Conservation (phyloP, 2,329 filamentous ascomycete genomes). For the Paecilomyces formosus region DNA sequence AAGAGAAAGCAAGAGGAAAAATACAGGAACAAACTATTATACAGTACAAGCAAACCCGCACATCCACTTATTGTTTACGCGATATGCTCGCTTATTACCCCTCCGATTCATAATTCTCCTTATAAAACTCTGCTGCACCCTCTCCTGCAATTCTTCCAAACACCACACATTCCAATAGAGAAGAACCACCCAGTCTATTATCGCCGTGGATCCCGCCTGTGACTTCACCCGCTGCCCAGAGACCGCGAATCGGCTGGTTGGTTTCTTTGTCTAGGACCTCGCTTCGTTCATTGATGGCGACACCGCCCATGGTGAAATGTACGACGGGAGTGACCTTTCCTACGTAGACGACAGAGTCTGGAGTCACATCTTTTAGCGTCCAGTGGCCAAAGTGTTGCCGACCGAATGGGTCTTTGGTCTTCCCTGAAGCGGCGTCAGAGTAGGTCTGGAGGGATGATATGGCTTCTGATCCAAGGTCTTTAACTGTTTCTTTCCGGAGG, state of each 20-base stretch:
- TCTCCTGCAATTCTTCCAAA: slow-evolving; percentile 54
- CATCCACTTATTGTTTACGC: not conserved
- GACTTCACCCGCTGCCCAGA: slow-evolving; percentile 59
- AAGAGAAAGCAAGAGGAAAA: no score
- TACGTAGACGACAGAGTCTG: slow-evolving; percentile 49
- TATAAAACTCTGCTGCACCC: slow-evolving; percentile 32
- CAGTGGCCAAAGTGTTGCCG: slow-evolving; percentile 50
- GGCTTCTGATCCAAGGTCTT: slow-evolving; percentile 38
- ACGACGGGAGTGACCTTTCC: slow-evolving; percentile 56
- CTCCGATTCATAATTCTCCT: not conserved
- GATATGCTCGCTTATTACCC: not conserved
- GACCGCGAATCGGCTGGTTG: slow-evolving; percentile 42
- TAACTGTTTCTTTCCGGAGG: slow-evolving; percentile 49
- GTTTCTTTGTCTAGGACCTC: slow-evolving; percentile 40
- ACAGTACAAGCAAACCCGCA: not conserved
- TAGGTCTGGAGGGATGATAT: slow-evolving; percentile 45
- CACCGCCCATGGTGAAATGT: slow-evolving; percentile 63
- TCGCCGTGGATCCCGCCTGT: slow-evolving; percentile 58
- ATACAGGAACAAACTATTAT: not conserved
- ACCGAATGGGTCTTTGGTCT: slow-evolving; percentile 38
- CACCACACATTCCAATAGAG: slow-evolving; percentile 56
- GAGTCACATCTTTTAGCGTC: slow-evolving; percentile 41
- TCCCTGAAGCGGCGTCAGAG: slow-evolving; percentile 35
- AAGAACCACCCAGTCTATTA: slow-evolving; percentile 56
- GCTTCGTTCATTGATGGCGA: slow-evolving; percentile 47